A percentile compares a stretch with the other conserved stretches of the same genome.
Evolutionary conservation across 345 rosid species (phyloP).

Genomic region (Melastoma malabathricum): DNA sequence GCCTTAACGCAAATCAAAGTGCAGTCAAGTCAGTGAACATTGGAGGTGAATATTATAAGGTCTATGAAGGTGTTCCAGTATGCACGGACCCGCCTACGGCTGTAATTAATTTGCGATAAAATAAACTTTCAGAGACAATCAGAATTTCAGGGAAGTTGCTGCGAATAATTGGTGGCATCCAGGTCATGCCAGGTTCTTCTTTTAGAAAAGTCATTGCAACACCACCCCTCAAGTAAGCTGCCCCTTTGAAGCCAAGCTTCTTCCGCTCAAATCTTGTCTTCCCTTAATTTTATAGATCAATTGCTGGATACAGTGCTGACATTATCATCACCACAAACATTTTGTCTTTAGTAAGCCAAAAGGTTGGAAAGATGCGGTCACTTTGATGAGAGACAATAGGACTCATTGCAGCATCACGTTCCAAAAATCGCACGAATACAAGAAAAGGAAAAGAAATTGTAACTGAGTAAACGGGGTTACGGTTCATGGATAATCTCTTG

Average conservation of each 20-base stretch:
- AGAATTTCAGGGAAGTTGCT: conserved; percentile 6
- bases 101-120: neutral
- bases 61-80: no score
- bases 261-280: neutral
- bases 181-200: conserved; percentile 7
- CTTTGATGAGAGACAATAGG: no score
- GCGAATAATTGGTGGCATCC: conserved; percentile 10
- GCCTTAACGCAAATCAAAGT: no score
- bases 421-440: no score
- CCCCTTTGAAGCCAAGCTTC: conserved; percentile 1
- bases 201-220: conserved; percentile 1
- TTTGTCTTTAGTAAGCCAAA: conserved; percentile 7
- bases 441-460: no score
- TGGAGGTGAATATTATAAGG: no score
- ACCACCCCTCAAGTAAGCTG: neutral
- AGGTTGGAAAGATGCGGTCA: no score
- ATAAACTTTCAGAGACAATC: neutral
- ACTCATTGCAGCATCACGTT: no score
- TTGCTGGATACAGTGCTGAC: conserved; percentile 5
- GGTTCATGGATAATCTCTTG: no score
- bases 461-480: no score
- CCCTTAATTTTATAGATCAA: neutral
- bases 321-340: conserved; percentile 2
- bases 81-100: neutral
- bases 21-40: no score